Conservation (phyloP, 805 yeast species). For the Sugiyamaella qingdaonensis region DNA sequence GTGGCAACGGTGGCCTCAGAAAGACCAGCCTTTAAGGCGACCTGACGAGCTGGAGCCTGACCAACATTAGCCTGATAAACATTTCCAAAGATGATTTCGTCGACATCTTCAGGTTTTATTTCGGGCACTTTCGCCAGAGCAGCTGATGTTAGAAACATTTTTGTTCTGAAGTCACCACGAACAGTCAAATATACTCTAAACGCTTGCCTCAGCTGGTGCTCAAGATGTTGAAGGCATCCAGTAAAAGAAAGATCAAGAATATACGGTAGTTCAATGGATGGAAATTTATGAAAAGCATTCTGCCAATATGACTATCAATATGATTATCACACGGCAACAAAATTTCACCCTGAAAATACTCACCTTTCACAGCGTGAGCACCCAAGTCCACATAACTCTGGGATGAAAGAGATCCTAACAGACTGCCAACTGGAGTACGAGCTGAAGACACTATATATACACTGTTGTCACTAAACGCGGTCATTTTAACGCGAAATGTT, state of each 20-base stretch:
- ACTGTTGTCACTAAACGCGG: constrained; percentile 10
- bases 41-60: constrained; percentile 98
- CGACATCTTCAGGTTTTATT: constrained; percentile 71
- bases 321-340: too few species aligned
- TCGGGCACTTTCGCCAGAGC: constrained; percentile 67
- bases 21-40: constrained; percentile 85
- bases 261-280: too few species aligned
- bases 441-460: constrained; percentile 90
- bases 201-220: too few species aligned
- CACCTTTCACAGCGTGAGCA: constrained; percentile 73
- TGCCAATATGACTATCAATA: too few species aligned
- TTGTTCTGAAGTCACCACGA: too few species aligned
- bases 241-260: too few species aligned
- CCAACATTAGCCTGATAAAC: constrained; percentile 92
- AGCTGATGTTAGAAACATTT: constrained; percentile 33
- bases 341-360: constrained; percentile 5
- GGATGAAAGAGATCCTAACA: constrained; percentile 78
- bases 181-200: too few species aligned
- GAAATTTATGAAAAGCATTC: too few species aligned
- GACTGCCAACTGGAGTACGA: constrained; percentile 95
- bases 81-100: constrained; percentile 89
- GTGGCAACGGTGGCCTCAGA: constrained; percentile 78
- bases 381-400: constrained; percentile 83
- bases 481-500: background rate
- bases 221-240: too few species aligned